These are phyloP conservation scores for Hypoxylon lienhwacheense DNA, from an alignment of 495 filamentous ascomycete species.

Conservation along the genomic window DNA sequence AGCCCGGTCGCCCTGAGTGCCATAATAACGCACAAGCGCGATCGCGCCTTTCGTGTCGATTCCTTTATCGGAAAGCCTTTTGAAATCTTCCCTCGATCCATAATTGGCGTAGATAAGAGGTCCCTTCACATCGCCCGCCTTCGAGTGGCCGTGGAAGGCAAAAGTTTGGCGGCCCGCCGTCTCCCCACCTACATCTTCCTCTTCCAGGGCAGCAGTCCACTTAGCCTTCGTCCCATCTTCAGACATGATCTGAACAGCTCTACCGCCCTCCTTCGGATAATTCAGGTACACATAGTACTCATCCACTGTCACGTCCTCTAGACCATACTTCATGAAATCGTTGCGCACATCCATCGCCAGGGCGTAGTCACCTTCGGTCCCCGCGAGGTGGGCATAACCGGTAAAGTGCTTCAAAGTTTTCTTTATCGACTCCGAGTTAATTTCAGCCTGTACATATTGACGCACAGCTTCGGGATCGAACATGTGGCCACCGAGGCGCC, in stretches of 20 bases:
- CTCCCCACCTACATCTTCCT: constrained; percentile 60
- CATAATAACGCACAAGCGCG: constrained; percentile 78
- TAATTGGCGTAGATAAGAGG: constrained; percentile 95
- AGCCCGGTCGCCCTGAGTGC: constrained; percentile 68
- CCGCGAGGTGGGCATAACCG: constrained; percentile 81
- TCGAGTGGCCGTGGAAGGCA: constrained; percentile 87
- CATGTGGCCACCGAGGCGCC: constrained; percentile 50
- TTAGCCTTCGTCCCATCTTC: constrained; percentile 61
- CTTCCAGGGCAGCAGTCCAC: constrained; percentile 88
- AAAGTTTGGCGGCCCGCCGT: constrained; percentile 61
- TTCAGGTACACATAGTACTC: constrained; percentile 88
- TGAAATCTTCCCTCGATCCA: constrained; percentile 81
- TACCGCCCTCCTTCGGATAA: constrained; percentile 75
- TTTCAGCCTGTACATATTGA: constrained; percentile 66
- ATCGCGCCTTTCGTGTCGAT: constrained; percentile 78
- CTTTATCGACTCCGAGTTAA: constrained; percentile 67
- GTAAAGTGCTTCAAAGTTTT: constrained; percentile 73
- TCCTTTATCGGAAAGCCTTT: constrained; percentile 66
- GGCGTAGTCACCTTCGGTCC: constrained; percentile 83
- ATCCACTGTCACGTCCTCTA: constrained; percentile 74
- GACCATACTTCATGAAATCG: constrained; percentile 64
- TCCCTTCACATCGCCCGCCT: constrained; percentile 84
- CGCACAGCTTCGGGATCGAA: constrained; percentile 71
- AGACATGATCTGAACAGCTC: constrained; percentile 76
- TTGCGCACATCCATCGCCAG: constrained; percentile 80